These are phyloP conservation scores for Didymella arachidicola DNA, from an alignment of 2,329 filamentous ascomycete species.

Conservation along the genomic window DNA sequence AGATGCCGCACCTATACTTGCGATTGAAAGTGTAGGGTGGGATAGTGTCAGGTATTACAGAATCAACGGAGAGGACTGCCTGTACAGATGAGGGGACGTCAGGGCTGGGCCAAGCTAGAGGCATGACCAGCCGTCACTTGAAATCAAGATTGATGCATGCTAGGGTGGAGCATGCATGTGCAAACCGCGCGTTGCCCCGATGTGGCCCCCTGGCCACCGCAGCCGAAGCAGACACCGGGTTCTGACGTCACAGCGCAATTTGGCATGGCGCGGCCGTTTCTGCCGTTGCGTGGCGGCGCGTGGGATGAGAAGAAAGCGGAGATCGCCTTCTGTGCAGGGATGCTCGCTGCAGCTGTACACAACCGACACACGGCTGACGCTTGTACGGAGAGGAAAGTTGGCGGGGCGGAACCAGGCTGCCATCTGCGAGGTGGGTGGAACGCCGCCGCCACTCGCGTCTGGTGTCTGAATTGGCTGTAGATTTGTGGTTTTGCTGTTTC, in stretches of 20 bases:
- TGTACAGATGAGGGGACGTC: conserved; percentile 20
- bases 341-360: conserved; percentile 15
- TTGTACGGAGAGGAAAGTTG: conserved; percentile 30
- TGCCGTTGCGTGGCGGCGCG: conserved; percentile 19
- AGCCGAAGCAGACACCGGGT: conserved; percentile 17
- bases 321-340: conserved; percentile 12
- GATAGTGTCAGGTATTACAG: conserved; percentile 8
- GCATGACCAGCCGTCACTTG: conserved; percentile 26
- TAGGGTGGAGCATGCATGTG: conserved; percentile 31
- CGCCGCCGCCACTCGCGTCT: conserved; percentile 1
- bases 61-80: conserved; percentile 18
- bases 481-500: neutral
- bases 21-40: conserved; percentile 5
- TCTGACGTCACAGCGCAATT: conserved; percentile 34
- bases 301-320: conserved; percentile 11
- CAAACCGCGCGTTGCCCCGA: conserved; percentile 25
- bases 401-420: conserved; percentile 23
- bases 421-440: conserved; percentile 13
- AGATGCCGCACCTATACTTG: conserved; percentile 19
- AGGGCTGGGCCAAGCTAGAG: conserved; percentile 22
- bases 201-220: conserved; percentile 12
- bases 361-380: conserved; percentile 27
- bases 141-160: conserved; percentile 51
- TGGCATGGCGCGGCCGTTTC: conserved; percentile 19
- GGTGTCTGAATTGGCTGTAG: neutral